Evolutionary conservation across 169 alveolate genomes (phyloP).

Genomic region (Plasmodium blacklocki): DNA sequence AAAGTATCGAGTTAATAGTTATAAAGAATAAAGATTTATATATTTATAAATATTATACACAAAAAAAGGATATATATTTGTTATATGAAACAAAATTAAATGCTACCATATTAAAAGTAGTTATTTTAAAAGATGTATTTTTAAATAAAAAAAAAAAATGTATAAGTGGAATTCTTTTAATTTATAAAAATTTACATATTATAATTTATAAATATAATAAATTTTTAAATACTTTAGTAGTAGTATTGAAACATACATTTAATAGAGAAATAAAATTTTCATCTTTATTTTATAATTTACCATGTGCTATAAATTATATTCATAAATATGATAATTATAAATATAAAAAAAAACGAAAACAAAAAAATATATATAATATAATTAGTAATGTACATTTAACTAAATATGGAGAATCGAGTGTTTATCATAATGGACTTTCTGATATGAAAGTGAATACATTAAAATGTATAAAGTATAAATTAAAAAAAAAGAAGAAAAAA

Average conservation of each 20-base stretch:
- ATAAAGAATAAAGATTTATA: slow-evolving; percentile 50
- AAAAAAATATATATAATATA: not conserved
- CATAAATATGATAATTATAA: slow-evolving; percentile 10
- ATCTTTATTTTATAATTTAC: slow-evolving; percentile 19
- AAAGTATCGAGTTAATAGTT: slow-evolving; percentile 24
- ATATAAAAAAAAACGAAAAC: slow-evolving; percentile 5
- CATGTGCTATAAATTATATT: slow-evolving; percentile 11
- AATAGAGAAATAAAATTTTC: slow-evolving; percentile 15
- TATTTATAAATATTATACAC: slow-evolving; percentile 17
- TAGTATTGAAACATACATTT: slow-evolving; percentile 36
- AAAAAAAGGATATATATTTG: slow-evolving; percentile 3
- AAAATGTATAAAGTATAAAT: no score
- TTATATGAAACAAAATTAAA: slow-evolving; percentile 51
- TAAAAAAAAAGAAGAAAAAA: not conserved
- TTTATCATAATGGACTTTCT: no score
- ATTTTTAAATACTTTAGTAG: slow-evolving; percentile 19
- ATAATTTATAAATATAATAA: slow-evolving; percentile 31
- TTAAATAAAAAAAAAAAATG: slow-evolving; percentile 9
- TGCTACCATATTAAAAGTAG: slow-evolving; percentile 26
- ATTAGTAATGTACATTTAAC: not conserved
- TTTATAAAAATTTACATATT: slow-evolving; percentile 37
- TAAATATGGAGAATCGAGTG: not conserved
- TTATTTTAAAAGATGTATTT: slow-evolving; percentile 26
- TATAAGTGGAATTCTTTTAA: slow-evolving; percentile 32
- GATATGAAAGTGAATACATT: no score